Evolutionary conservation across 1,139 yeast genomes (phyloP).

Genomic region (Debaryomycetaceae sp.): DNA sequence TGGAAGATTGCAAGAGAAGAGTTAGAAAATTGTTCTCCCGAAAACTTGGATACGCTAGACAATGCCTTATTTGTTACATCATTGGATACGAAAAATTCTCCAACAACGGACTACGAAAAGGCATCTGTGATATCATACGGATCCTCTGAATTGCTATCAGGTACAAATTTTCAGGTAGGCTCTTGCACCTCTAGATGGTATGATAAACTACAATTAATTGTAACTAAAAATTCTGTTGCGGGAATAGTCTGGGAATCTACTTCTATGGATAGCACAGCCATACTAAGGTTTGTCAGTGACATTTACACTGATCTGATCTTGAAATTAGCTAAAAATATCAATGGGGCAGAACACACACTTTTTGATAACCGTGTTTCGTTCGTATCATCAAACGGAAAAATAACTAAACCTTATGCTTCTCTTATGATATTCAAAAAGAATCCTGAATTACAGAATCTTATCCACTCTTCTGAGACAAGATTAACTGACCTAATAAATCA

Average conservation of each 20-base stretch:
- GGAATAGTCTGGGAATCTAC: conserved; percentile 75
- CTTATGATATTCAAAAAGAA: conserved; percentile 51
- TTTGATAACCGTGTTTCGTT: conserved; percentile 45
- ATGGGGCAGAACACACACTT: conserved; percentile 66
- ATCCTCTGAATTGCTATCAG: conserved; percentile 49
- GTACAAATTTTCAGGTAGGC: conserved; percentile 63
- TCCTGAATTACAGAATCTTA: conserved; percentile 40
- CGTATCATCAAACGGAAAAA: conserved; percentile 32
- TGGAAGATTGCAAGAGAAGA: conserved; percentile 63
- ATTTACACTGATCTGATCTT: conserved; percentile 72
- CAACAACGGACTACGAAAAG: conserved; percentile 49
- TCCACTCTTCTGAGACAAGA: conserved; percentile 72
- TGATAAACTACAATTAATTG: conserved; percentile 68
- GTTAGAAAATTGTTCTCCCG: conserved; percentile 42
- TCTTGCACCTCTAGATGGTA: conserved; percentile 79
- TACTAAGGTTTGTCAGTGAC: conserved; percentile 69
- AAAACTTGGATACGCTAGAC: conserved; percentile 50
- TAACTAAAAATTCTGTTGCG: conserved; percentile 68
- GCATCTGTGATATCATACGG: conserved; percentile 58
- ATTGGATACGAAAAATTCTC: conserved; percentile 53
- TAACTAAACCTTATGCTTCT: conserved; percentile 39
- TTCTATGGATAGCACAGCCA: conserved; percentile 77
- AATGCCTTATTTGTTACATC: conserved; percentile 64
- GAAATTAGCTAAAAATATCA: conserved; percentile 67
- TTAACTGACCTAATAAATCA: conserved; percentile 72